These are phyloP conservation scores for Naumovozyma castellii DNA, from an alignment of 805 yeast species.

Conservation along the genomic window DNA sequence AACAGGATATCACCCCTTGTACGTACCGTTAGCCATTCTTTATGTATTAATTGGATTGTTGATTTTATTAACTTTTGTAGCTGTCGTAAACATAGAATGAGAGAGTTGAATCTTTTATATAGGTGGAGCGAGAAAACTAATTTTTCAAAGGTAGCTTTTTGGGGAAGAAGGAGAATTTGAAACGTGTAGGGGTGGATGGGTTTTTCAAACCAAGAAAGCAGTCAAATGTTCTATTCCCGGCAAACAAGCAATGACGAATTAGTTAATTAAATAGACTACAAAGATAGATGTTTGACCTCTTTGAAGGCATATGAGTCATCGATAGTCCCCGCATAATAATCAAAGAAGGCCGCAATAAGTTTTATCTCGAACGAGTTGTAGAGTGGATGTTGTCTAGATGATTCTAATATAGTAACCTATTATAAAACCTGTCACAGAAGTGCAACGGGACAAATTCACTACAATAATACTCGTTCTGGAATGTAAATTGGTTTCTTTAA, in stretches of 20 bases:
- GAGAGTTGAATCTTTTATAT: neutral
- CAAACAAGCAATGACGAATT: too few species aligned
- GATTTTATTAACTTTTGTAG: neutral
- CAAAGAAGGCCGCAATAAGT: too few species aligned
- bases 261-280: too few species aligned
- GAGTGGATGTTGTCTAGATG: slow-evolving; percentile 29
- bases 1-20: slow-evolving; percentile 33
- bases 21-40: slow-evolving; percentile 35
- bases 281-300: too few species aligned
- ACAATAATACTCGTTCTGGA: slow-evolving; percentile 32
- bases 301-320: too few species aligned
- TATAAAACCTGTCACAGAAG: neutral
- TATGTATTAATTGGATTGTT: slow-evolving; percentile 7
- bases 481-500: slow-evolving; percentile 17
- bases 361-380: slow-evolving; percentile 33
- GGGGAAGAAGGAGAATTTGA: too few species aligned
- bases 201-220: too few species aligned
- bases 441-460: slow-evolving; percentile 27
- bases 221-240: too few species aligned
- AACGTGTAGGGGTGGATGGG: too few species aligned
- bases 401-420: neutral
- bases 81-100: neutral
- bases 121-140: too few species aligned
- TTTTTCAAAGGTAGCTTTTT: too few species aligned
- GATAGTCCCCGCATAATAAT: too few species aligned